These are phyloP conservation scores for Aegilops bicornis DNA, from an alignment of 176 grass and related monocot species.

Conservation along the genomic window DNA sequence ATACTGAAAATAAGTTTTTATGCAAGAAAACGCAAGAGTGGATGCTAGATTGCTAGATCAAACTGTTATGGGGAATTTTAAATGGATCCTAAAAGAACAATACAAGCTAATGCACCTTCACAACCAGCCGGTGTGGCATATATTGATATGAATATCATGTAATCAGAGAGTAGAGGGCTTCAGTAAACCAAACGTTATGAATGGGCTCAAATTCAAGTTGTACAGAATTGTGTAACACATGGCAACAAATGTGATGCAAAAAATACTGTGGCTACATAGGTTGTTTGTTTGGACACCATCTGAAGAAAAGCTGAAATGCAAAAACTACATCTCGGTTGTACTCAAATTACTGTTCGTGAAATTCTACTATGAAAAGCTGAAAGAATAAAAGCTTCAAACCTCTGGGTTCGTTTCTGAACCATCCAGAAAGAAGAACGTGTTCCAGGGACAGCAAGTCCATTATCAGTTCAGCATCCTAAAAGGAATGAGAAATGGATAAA, in stretches of 20 bases:
- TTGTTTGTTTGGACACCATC: neutral
- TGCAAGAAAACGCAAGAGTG: neutral
- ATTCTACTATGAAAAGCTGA: neutral
- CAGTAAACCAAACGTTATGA: neutral
- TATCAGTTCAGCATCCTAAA: constrained; percentile 79
- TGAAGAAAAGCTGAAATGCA: neutral
- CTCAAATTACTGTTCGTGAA: neutral
- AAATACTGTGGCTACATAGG: neutral
- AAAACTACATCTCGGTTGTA: neutral
- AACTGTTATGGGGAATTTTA: neutral
- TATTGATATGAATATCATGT: neutral
- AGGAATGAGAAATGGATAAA: constrained; percentile 14
- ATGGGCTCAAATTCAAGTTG: neutral
- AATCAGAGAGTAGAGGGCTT: neutral
- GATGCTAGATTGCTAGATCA: neutral
- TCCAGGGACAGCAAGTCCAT: constrained; percentile 70
- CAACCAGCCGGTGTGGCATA: neutral
- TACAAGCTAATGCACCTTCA: neutral
- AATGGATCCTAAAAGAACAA: neutral
- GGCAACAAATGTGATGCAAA: neutral
- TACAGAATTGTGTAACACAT: neutral
- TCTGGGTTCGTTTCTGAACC: constrained; percentile 79
- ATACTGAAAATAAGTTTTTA: neutral
- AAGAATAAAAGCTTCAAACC: constrained; percentile 44
- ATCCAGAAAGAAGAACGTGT: constrained; percentile 92